These are phyloP conservation scores for Aspergillus sp. DNA, from an alignment of 2,329 filamentous ascomycete genomes.

Conservation along the genomic window DNA sequence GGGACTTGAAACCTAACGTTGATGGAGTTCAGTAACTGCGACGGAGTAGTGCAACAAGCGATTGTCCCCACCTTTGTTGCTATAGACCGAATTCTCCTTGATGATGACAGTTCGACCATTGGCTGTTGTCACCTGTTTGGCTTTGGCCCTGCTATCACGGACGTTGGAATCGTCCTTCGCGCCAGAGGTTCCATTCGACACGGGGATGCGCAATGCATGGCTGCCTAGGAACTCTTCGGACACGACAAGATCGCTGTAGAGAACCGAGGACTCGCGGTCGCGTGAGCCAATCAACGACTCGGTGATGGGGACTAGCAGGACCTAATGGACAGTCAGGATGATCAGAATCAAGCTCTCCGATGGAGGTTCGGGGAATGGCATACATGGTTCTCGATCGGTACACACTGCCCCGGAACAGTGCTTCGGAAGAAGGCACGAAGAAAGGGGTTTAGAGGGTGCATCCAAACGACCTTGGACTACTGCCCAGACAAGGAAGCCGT, in stretches of 20 bases:
- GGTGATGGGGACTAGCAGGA: slow-evolving; percentile 89
- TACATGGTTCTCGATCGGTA: slow-evolving; percentile 83
- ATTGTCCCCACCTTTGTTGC: slow-evolving; percentile 77
- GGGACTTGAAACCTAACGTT: slow-evolving; percentile 75
- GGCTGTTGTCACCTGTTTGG: slow-evolving; percentile 87
- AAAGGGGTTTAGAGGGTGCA: slow-evolving; percentile 99
- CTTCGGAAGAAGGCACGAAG: slow-evolving; percentile 98
- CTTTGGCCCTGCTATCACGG: slow-evolving; percentile 86
- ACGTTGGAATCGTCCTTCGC: slow-evolving; percentile 62
- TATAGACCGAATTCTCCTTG: slow-evolving; percentile 90
- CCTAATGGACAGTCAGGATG: slow-evolving; percentile 40
- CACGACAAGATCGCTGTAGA: slow-evolving; percentile 75
- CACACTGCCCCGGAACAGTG: slow-evolving; percentile 86
- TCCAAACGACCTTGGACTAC: slow-evolving; percentile 59
- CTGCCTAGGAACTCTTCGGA: slow-evolving; percentile 95
- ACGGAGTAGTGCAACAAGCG: slow-evolving; percentile 1
- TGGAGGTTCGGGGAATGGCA: slow-evolving; percentile 13
- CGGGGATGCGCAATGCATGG: slow-evolving; percentile 87
- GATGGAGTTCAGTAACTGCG: slow-evolving; percentile 13
- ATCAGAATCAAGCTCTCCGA: slow-evolving; percentile 5
- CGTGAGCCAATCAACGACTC: slow-evolving; percentile 85
- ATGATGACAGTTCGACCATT: slow-evolving; percentile 93
- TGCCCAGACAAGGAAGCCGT: slow-evolving; percentile 31
- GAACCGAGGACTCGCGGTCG: slow-evolving; percentile 78
- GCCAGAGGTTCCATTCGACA: slow-evolving; percentile 46